phyloP scores from a whole-genome alignment of 129 eudicot species.

The Oenanthe sinensis region DNA sequence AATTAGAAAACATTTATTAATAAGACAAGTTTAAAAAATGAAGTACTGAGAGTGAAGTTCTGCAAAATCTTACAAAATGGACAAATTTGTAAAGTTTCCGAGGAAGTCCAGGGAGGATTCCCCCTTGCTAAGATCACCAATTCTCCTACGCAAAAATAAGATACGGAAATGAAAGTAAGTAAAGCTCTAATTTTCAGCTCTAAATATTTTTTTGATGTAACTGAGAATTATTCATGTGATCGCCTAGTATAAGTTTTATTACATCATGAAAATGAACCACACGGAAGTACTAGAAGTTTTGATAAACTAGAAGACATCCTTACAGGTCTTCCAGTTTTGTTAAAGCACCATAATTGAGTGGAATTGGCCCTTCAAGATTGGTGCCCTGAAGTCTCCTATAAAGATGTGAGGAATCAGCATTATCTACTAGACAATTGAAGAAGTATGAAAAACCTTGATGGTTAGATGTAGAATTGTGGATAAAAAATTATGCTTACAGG shows the following conservation, averaged over 20 bases:
- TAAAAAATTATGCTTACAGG: constrained; percentile 30
- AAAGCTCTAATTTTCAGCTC: not conserved
- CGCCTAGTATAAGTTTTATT: not conserved
- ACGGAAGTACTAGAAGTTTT: not conserved
- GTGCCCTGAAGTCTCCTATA: constrained; percentile 73
- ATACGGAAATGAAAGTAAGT: not conserved
- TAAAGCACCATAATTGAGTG: constrained; percentile 44
- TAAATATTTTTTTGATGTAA: not conserved
- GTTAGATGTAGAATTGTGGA: not conserved
- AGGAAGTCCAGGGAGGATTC: constrained; percentile 58
- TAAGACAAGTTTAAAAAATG: not conserved
- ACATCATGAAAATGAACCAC: not conserved
- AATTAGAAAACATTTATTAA: not conserved
- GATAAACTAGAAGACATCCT: constrained; percentile 17
- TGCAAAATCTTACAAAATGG: constrained; percentile 47
- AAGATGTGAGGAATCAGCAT: not conserved
- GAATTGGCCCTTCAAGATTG: constrained; percentile 67
- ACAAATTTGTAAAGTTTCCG: constrained; percentile 43
- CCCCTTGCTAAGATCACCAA: constrained; percentile 48
- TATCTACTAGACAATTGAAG: not conserved
- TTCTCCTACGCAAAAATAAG: constrained; percentile 34
- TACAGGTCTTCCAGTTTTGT: constrained; percentile 68
- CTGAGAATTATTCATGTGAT: not conserved
- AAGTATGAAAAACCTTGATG: not conserved
- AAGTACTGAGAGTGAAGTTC: not conserved